Base-by-base conservation (phyloP, 306 rosid species). In the Trichosanthes cucumerina region DNA sequence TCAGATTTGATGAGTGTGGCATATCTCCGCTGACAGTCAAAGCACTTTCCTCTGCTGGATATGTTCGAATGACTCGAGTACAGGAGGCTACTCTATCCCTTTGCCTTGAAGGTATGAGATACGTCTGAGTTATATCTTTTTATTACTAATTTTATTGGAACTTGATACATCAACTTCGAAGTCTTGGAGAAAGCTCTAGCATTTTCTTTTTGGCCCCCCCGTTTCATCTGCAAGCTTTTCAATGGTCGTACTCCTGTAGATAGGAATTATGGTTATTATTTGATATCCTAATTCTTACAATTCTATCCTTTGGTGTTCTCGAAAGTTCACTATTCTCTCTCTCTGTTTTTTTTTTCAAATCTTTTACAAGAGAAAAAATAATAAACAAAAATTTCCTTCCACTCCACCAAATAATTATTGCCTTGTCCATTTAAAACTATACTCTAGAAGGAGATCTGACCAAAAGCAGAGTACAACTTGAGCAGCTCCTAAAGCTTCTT, bases 31-130 rank as follows among this genome's bases (percentile, higher is more conserved):
- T 83, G 79, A 92, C 97, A 9, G 82, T 91, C 71, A 91, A 85
- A 85, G 95, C 98, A 44, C 95, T 95, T 71, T 87, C 92, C 79
- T 83, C 85, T 5, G 89, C 97, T 79, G 92, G 96, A 34, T 95
- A 88, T 86, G 65, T 85, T 79, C 88, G 78, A 41, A 83, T 92
- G 98, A 92, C 97, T 26, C 86, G 90, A 43, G 96, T 91, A 21
- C 98, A 95, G 81, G 97, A 92, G 91, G 92, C 87, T 69, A 84
- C 91, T 80, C 81, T 95, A 75, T 62, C 91, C 57, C 69, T 83
- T 86, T 82, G 89, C 82, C 90, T 95, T 81, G 96, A 92, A 68
- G 97, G 98, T 95, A 84, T 36, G 89, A 79, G 82, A 41, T 52
- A 72, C 39, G 8, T 13, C 63, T n/a, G 53, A 1, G 64, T 6